These are phyloP conservation scores for Quercus agrifolia DNA, from an alignment of 306 rosid species.

Conservation along the genomic window DNA sequence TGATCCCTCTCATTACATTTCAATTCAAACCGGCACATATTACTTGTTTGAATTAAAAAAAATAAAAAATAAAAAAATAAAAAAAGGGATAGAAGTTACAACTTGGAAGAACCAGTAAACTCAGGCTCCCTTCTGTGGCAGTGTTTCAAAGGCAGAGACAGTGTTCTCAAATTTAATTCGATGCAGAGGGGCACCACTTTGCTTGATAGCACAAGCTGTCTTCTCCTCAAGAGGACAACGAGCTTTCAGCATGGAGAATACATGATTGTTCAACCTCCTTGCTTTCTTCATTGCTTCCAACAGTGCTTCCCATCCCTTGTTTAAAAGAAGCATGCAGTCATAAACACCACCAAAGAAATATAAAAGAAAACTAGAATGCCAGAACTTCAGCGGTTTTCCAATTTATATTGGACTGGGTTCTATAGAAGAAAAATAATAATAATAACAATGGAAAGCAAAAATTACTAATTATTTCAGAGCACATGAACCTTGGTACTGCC, in stretches of 20 bases:
- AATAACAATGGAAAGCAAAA: not conserved
- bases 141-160: slow-evolving; percentile 92
- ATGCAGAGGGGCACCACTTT: slow-evolving; percentile 95
- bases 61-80: not conserved
- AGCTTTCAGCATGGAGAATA: slow-evolving; percentile 94
- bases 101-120: not conserved
- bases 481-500: not conserved
- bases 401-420: not conserved
- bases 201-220: slow-evolving; percentile 97
- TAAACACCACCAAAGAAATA: slow-evolving; percentile 6
- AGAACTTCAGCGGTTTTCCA: not conserved
- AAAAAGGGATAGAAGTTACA: not conserved
- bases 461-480: not conserved
- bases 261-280: slow-evolving; percentile 93
- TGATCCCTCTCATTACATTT: no score
- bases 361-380: not conserved
- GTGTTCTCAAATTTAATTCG: slow-evolving; percentile 86
- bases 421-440: not conserved
- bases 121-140: slow-evolving; percentile 87
- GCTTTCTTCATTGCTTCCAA: slow-evolving; percentile 96
- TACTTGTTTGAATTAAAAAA: not conserved
- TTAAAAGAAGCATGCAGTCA: slow-evolving; percentile 6
- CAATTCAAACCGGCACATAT: no score
- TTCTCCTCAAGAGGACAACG: slow-evolving; percentile 98
- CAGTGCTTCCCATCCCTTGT: slow-evolving; percentile 82